Base-by-base conservation (phyloP, 495 filamentous ascomycete genomes). In the Penicillium canescens region DNA sequence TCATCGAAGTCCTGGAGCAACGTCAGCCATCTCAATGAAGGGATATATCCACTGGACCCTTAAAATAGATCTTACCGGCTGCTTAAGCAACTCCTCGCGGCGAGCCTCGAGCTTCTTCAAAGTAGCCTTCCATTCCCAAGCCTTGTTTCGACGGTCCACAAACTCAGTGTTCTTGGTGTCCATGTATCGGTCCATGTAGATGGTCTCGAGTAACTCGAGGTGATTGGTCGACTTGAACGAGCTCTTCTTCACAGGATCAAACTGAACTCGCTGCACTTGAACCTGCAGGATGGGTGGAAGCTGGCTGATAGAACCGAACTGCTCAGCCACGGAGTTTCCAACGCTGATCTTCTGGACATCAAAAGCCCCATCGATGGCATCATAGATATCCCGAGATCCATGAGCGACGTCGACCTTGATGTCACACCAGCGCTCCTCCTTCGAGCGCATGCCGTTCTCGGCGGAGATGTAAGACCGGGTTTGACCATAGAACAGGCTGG, bases 141-240 rank as follows among this genome's bases (percentile, higher is more conserved):
- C 78, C 47, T 87, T 71, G 42, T 82, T 76, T 21, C 90, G 84
- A n/a, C 78, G 76, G 31, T 73, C 62, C 64, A 86, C 77, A 2
- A 94, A 67, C 4, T 77, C 67, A 0, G 80, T 78, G 24, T 82
- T 73, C 28, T 78, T 74, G 3, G 79, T 80, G 44, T 94, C 88
- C 78, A 95, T 86, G 68, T 93, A 98, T 12, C 92, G 83, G 70
- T 98, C 94, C 42, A 98, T 76, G 65, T 88, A 97, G 31, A 98
- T 82, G 3, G 79, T 84, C 45, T 93, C 85, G 14, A 83, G 80
- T 20, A 98, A 79, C 11, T 80, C 74, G 16, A 98, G 76, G 36
- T 89, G 88, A 44, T 92, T 85, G 24, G 86, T 84, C 9, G 91
- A 91, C 57, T 96, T 97, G 62, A 79, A 86, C 3, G 83, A 75